These are phyloP conservation scores for Zea luxurians DNA, from an alignment of 176 grass and related monocot genomes.

Conservation along the genomic window DNA sequence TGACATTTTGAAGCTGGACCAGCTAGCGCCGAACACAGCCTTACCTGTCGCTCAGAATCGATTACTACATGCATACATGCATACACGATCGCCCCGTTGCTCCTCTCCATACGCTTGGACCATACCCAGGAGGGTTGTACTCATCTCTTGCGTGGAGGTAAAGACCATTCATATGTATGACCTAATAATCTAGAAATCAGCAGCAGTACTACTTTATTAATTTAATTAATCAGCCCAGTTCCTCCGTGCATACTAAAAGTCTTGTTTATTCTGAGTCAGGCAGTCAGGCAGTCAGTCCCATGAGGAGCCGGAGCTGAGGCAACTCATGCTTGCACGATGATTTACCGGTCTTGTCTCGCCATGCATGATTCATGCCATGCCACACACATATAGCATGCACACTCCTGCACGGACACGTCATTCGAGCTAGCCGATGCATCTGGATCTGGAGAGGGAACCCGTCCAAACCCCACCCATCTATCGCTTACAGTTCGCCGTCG, in stretches of 20 bases:
- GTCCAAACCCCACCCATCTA: neutral
- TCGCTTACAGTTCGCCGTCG: neutral
- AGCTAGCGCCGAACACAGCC: neutral
- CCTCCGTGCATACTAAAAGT: too few relatives aligned
- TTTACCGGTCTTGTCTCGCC: neutral
- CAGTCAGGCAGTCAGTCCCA: neutral
- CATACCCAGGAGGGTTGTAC: neutral
- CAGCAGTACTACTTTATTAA: too few relatives aligned
- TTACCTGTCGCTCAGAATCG: conserved; percentile 20
- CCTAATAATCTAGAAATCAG: too few relatives aligned
- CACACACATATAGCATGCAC: neutral
- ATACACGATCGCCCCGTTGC: neutral
- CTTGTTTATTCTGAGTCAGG: neutral
- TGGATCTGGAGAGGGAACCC: neutral
- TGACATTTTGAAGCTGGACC: conserved; percentile 29
- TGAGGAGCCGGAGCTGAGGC: neutral
- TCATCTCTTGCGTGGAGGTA: too few relatives aligned
- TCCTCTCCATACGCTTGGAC: conserved; percentile 24
- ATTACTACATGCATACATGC: neutral
- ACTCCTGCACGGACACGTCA: conserved; percentile 6
- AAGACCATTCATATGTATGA: too few relatives aligned
- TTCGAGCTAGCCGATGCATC: neutral
- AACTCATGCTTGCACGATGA: neutral
- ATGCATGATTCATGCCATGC: neutral
- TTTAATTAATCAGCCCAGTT: neutral